phyloP scores from a whole-genome alignment of 495 filamentous ascomycete species.

The Talaromyces trachyspermus region DNA sequence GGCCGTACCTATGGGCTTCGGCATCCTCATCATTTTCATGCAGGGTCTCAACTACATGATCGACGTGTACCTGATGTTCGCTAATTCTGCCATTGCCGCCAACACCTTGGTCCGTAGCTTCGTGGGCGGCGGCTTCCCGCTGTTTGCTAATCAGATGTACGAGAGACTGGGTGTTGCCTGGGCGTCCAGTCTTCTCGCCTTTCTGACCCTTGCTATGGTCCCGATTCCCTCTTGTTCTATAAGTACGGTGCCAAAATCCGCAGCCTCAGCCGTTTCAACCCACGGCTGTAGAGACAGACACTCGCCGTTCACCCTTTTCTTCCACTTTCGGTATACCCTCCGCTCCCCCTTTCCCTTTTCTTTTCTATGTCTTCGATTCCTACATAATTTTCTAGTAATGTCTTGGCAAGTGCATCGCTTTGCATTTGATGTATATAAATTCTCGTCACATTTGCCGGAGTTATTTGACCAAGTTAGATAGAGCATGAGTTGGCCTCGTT shows the following conservation, averaged over 20 bases:
- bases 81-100: conserved; percentile 56
- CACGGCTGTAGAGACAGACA: conserved; percentile 25
- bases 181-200: conserved; percentile 59
- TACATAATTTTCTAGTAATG: too few relatives aligned
- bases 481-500: too few relatives aligned
- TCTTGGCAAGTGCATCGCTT: too few relatives aligned
- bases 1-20: conserved; percentile 44
- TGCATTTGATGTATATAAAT: too few relatives aligned
- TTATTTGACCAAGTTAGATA: too few relatives aligned
- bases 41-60: conserved; percentile 58
- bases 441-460: too few relatives aligned
- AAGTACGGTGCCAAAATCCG: conserved; percentile 60
- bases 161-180: conserved; percentile 55
- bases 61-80: conserved; percentile 53
- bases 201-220: conserved; percentile 54
- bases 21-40: conserved; percentile 51
- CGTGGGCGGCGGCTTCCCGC: conserved; percentile 59
- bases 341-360: too few relatives aligned
- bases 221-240: conserved; percentile 67
- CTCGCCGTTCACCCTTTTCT: too few relatives aligned
- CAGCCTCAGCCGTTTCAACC: conserved; percentile 39
- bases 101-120: conserved; percentile 59
- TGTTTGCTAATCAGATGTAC: conserved; percentile 57
- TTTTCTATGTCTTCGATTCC: too few relatives aligned
- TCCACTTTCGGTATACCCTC: too few relatives aligned